These are phyloP conservation scores for Linnemannia schmuckeri DNA, from an alignment of 192 early-diverging fungal genomes.

Conservation along the genomic window DNA sequence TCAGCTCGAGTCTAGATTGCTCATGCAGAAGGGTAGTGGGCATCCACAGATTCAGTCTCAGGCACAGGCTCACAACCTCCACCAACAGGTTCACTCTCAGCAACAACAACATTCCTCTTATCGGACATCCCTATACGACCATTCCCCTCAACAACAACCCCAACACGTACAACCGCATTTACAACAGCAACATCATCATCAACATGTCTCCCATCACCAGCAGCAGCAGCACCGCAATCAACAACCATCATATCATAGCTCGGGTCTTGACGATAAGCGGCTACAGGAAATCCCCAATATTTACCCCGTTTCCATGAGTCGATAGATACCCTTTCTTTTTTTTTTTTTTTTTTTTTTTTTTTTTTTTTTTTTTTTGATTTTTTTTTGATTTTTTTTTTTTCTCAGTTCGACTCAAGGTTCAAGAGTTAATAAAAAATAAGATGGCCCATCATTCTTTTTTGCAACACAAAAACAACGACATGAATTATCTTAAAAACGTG, in stretches of 20 bases:
- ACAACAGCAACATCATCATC: conserved; percentile 13
- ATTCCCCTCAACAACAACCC: not conserved
- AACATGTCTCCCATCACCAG: conserved; percentile 9
- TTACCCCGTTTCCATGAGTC: conserved; percentile 42
- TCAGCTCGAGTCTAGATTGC: conserved; percentile 48
- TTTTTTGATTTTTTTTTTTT: not conserved
- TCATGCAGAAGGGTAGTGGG: conserved; percentile 3
- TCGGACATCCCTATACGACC: conserved; percentile 12
- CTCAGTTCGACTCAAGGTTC: not conserved
- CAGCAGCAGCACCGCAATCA: conserved; percentile 6
- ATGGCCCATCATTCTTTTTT: not conserved
- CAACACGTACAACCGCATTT: not conserved
- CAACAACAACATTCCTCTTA: conserved; percentile 3
- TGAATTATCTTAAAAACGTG: not conserved
- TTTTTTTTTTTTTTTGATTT: not conserved
- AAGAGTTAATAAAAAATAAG: not conserved
- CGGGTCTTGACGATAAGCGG: conserved; percentile 33
- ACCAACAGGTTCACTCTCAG: conserved; percentile 8
- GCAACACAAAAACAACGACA: not conserved
- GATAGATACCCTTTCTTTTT: conserved; percentile 13
- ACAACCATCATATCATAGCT: conserved; percentile 12
- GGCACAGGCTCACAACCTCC: conserved; percentile 5
- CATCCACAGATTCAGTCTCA: not conserved
- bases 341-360: not conserved
- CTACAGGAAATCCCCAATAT: conserved; percentile 49